Evolutionary conservation across 192 early-diverging fungal genomes (phyloP).

Genomic region (Mortierella antarctica): DNA sequence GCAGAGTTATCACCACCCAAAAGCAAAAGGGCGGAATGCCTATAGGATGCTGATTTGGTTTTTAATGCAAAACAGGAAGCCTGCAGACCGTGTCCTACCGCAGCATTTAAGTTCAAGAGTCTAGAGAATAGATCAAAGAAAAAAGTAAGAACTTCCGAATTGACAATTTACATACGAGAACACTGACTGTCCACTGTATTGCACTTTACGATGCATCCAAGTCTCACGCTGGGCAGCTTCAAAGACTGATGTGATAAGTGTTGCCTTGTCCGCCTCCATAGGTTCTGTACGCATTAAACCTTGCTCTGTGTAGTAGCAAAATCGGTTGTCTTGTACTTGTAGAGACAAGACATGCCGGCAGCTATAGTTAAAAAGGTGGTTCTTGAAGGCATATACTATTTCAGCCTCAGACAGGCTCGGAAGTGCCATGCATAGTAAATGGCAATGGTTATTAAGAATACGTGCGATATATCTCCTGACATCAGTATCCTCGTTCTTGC

Average conservation of each 20-base stretch:
- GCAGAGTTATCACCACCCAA: no score
- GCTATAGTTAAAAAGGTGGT: not conserved
- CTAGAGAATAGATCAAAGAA: no score
- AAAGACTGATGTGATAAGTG: not conserved
- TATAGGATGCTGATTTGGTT: no score
- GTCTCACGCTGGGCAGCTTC: not conserved
- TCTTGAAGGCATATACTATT: not conserved
- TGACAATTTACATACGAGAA: not conserved
- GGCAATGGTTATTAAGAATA: not conserved
- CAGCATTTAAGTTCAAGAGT: no score
- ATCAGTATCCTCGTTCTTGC: not conserved
- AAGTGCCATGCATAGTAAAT: not conserved
- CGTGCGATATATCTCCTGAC: not conserved
- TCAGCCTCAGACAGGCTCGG: not conserved
- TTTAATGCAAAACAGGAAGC: no score
- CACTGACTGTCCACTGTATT: not conserved
- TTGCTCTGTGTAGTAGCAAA: not conserved
- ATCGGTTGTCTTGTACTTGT: not conserved
- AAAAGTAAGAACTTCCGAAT: no score
- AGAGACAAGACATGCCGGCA: not conserved
- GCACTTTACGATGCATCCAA: not conserved
- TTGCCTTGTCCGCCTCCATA: not conserved
- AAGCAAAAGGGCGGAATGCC: no score
- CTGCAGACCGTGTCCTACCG: no score
- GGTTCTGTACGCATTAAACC: not conserved